Base-by-base conservation (phyloP, 345 rosid genomes). In the Erodium maritimum region DNA sequence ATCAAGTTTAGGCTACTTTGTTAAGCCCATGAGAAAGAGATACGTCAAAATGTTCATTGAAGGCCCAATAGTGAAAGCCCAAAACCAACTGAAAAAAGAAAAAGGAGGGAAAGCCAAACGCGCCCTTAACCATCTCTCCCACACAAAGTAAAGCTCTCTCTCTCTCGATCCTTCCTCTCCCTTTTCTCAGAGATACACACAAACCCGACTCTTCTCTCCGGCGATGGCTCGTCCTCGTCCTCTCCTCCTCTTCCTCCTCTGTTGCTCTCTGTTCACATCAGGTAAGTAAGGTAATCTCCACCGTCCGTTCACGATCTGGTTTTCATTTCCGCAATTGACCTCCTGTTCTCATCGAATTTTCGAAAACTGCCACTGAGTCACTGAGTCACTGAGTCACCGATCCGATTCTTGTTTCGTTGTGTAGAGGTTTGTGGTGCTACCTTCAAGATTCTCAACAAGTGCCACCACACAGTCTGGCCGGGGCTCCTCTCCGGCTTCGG, bases 401-500 rank as follows among this genome's bases (percentile, higher is more conserved):
- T n/a, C n/a, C n/a, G 8, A 5, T 29, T 29, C 9, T 29, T 29
- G 3, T 25, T 25, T 25, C 7, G 3, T 7, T 29, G 37, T 29
- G 37, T 29, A 29, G 37, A 29, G 37, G 37, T 25, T 25, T 25
- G 3, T 25, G 33, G 3, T 25, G 74, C 83, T 51, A 71, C 91
- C 1, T 91, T 91, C 73, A 84, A 81, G 79, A 61, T 91, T 59
- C 65, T 77, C 45, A 89, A 89, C 65, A 82, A 67, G 73, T 91
- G 96, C 76, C 87, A 85, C 55, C 78, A 21, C 70, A 75, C 83
- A 4, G 67, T 86, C 10, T 93, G 96, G 99, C 96, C 95, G 1
- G 96, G 94, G 20, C 66, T 89, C 0, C 88, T 91, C 25, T 89
- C 96, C 54, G 95, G 96, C 69, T 86, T 87, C 66, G 73, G 65